phyloP scores from a whole-genome alignment of 495 filamentous ascomycete genomes.

The Penicillium manginii region DNA sequence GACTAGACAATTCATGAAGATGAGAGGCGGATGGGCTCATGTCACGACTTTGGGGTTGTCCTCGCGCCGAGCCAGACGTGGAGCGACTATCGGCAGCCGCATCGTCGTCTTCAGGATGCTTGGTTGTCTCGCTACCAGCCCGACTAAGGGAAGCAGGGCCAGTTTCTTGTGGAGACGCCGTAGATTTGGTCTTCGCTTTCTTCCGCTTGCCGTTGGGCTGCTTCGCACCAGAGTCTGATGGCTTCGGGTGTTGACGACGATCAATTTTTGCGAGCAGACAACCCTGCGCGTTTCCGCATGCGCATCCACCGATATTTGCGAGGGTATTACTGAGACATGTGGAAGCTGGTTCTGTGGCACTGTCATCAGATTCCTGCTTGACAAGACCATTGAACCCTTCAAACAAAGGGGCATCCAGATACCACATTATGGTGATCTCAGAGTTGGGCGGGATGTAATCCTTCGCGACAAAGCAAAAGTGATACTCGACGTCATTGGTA shows the following conservation, averaged over 20 bases:
- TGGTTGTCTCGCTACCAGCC: conserved; percentile 73
- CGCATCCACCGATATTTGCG: conserved; percentile 86
- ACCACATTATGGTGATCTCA: conserved; percentile 71
- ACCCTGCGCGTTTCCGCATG: conserved; percentile 66
- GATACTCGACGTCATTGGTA: conserved; percentile 73
- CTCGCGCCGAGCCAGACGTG: conserved; percentile 72
- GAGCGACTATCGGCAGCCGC: conserved; percentile 59
- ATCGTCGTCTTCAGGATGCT: conserved; percentile 54
- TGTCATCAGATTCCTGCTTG: conserved; percentile 49
- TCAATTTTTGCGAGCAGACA: conserved; percentile 79
- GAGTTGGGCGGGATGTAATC: conserved; percentile 64
- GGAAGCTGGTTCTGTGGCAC: conserved; percentile 49
- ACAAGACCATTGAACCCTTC: conserved; percentile 50
- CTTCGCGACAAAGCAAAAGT: conserved; percentile 87
- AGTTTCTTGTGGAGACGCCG: conserved; percentile 69
- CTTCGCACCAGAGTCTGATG: conserved; percentile 37
- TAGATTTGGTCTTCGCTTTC: conserved; percentile 62
- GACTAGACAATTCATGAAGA: conserved; percentile 69
- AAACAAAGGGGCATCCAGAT: conserved; percentile 55
- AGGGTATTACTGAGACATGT: conserved; percentile 73
- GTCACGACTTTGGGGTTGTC: conserved; percentile 80
- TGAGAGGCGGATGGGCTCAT: conserved; percentile 61
- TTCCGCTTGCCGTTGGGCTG: conserved; percentile 52
- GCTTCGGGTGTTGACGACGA: conserved; percentile 59
- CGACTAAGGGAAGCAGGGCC: conserved; percentile 75